Base-by-base conservation (phyloP, 2,329 filamentous ascomycete species). In the Apiospora phragmitis region DNA sequence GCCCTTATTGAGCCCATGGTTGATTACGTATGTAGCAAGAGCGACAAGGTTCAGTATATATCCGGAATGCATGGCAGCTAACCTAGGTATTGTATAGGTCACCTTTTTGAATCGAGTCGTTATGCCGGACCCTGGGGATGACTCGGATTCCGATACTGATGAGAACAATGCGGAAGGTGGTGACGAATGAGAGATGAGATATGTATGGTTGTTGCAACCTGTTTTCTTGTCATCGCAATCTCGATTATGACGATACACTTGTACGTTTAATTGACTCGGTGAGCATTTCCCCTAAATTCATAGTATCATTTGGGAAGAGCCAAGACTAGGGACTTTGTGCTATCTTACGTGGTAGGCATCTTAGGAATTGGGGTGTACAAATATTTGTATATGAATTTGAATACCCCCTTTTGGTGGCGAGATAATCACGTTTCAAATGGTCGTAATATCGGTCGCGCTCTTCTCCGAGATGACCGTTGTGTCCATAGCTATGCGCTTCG, bases 41-140 rank as follows among this genome's bases (percentile, higher is more conserved):
- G 21, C 21, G 18, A 38, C 8, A 38, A n/a, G 3, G 21, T 5
- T 9, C 32, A n/a, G n/a, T n/a, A 16, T n/a, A 3, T 38, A 12
- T 38, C 7, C 21, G 8, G 9, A 38, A n/a, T 38, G 29, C 7
- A 16, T n/a, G 4, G 18, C 55, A n/a, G 32, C 55, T 62, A 62
- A 62, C 14, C 9, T 9, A 29, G 21, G 32, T n/a, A 11, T 29
- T 29, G 41, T 65, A 74, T 75, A 93, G 91, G 84, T 94, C 69
- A 89, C 90, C 41, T 93, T 92, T 80, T 80, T 94, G 72, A 94
- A 94, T 77, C 88, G 85, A 71, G 86, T 93, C 59, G 91, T 93
- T 71, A 93, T 93, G 91, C 92, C 92, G 3, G 92, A 94, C 77
- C 85, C 85, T 2, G 79, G 78, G 16, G 51, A 79, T 6, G 86